Percentiles rank a stretch among this genome's conserved stretches.
phyloP scores from a whole-genome alignment of 805 yeast species.

The Saccharomycopsis babjevae region DNA sequence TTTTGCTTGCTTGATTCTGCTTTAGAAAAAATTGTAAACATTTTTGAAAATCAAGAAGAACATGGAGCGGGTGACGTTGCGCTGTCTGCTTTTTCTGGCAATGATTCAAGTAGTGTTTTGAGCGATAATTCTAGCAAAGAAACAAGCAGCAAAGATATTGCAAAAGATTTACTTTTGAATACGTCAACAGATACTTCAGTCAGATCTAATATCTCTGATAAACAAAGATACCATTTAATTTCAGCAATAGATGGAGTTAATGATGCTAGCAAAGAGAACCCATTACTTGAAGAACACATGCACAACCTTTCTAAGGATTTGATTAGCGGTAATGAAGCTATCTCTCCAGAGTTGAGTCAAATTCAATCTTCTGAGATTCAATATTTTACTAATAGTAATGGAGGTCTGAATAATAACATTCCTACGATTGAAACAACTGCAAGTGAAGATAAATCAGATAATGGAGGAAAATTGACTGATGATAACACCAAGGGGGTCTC shows the following conservation, averaged over 20 bases:
- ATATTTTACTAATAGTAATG: slow-evolving; percentile 5
- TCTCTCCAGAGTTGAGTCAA: slow-evolving; percentile 14
- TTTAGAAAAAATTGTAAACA: slow-evolving; percentile 41
- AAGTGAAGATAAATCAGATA: neutral
- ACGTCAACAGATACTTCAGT: neutral
- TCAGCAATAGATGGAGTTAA: neutral
- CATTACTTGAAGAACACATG: slow-evolving; percentile 11
- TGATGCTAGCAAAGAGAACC: neutral
- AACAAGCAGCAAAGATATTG: neutral
- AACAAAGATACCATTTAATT: neutral
- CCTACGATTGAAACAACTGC: slow-evolving; percentile 1
- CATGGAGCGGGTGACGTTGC: neutral
- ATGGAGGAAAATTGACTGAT: neutral
- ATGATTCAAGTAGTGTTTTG: neutral
- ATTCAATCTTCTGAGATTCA: slow-evolving; percentile 15
- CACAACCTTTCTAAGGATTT: slow-evolving; percentile 18
- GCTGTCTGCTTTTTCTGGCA: slow-evolving; percentile 5
- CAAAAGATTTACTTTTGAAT: neutral
- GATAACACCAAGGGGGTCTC: neutral
- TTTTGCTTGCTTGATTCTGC: slow-evolving; percentile 62
- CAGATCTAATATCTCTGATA: neutral
- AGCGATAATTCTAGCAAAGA: neutral
- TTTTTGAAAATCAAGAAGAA: slow-evolving; percentile 23
- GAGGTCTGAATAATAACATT: neutral
- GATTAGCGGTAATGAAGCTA: slow-evolving; percentile 13